Base-by-base conservation (phyloP, 2,329 filamentous ascomycete species). In the Epichloe aotearoae region DNA sequence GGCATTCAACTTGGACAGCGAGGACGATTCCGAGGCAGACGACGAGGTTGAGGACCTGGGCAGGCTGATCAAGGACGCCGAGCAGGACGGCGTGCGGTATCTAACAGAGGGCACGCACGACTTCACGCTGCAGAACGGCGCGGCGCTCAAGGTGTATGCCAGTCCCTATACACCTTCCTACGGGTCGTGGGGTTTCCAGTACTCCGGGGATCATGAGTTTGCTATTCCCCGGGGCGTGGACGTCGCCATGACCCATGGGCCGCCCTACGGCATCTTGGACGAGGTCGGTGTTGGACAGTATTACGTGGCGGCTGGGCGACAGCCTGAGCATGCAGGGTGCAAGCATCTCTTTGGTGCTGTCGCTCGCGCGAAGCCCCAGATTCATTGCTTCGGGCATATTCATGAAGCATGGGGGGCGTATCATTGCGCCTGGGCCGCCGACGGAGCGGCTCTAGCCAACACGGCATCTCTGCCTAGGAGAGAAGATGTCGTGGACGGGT, bases 311-410 rank as follows among this genome's bases (percentile, higher is more conserved):
- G 5, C 7, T 15, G 26, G 41, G 14, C 17, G 7, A 12, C 43
- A 19, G 17, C 40, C n/a, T 52, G n/a, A 64, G 23, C 58, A 62
- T 14, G 66, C 65, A 17, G 74, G 77, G 19, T 73, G 73, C 52
- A 55, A 56, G 0, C 53, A 67, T 15, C 67, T 81, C 3, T 70
- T 77, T 49, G 60, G 59, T 0, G 73, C 76, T 0, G 58, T 80
- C 0, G 64, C 67, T 1, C 58, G 58, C 0, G 66, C 70, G 1
- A 65, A 63, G 30, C 76, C 77, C 2, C 59, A 60, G 6, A 54
- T 80, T 4, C 74, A 79, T 58, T 79, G 75, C 59, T 80, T 79
- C 52, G 77, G 77, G 0, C 77, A 80, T 53, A 73, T 80, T n/a
- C 77, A 81, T 57, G 74, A 79, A 55, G 72, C 68, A 0, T 83